Percentiles rank a stretch among this genome's conserved stretches.
Evolutionary conservation across 2,329 filamentous ascomycete species (phyloP).

Genomic region (Botrytis porri): DNA sequence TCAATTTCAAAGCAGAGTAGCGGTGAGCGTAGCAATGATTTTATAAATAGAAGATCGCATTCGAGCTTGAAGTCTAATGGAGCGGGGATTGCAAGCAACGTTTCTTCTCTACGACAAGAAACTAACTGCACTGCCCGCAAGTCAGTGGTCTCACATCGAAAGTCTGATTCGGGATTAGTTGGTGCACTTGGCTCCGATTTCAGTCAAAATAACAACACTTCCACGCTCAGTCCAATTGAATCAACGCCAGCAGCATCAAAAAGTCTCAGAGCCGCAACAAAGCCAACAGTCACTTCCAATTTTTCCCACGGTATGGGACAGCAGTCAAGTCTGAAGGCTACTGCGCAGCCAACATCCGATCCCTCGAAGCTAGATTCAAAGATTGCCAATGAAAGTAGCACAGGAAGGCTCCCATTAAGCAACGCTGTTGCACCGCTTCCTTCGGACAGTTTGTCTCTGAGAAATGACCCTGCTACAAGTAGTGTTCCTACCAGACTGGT

Average conservation of each 20-base stretch:
- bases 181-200: not conserved
- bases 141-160: not conserved
- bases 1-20: not conserved
- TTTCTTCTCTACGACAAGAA: not conserved
- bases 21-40: not conserved
- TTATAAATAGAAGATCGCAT: not conserved
- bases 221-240: not conserved
- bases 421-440: not conserved
- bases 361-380: too few species aligned
- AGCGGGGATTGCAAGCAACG: not conserved
- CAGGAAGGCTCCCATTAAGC: not conserved
- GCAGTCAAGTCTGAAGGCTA: not conserved
- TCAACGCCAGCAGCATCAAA: not conserved
- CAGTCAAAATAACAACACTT: not conserved
- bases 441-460: not conserved
- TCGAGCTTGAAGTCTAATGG: not conserved
- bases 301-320: not conserved
- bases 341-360: not conserved
- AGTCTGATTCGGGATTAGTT: not conserved
- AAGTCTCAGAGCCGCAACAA: not conserved
- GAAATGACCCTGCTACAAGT: not conserved
- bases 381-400: not conserved
- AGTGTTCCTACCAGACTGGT: not conserved
- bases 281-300: not conserved
- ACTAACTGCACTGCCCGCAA: slow-evolving; percentile 1